Evolutionary conservation across 2,329 filamentous ascomycete genomes (phyloP).

Genomic region (Colletotrichum tamarilloi): DNA sequence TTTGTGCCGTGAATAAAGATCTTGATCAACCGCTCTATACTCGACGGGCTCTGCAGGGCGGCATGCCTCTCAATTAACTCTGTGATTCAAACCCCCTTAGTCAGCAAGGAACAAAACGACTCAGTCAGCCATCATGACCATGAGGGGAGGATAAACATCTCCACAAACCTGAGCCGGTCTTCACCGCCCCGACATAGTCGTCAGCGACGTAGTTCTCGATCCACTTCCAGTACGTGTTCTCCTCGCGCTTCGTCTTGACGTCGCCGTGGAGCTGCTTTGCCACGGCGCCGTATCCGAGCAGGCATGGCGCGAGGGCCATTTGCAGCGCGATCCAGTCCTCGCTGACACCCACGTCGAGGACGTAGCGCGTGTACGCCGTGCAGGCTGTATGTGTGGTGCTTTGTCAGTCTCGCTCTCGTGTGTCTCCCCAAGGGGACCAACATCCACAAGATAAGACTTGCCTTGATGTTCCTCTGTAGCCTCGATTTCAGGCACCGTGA

Average conservation of each 20-base stretch:
- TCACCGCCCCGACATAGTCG: constrained; percentile 80
- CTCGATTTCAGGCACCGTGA: constrained; percentile 79
- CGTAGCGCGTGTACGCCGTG: constrained; percentile 84
- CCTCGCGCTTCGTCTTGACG: constrained; percentile 68
- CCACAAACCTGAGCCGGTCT: constrained; percentile 72
- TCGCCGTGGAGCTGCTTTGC: constrained; percentile 77
- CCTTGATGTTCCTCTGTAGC: constrained; percentile 79
- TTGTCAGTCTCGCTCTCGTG: not conserved
- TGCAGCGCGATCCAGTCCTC: constrained; percentile 91
- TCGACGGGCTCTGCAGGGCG: constrained; percentile 75
- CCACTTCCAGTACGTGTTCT: constrained; percentile 89
- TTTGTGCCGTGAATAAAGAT: constrained; percentile 92
- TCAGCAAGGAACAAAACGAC: not conserved
- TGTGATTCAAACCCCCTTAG: constrained; percentile 42
- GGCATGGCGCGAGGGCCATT: constrained; percentile 84
- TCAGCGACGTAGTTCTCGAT: constrained; percentile 88
- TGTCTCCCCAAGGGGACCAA: too few species aligned
- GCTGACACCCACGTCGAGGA: constrained; percentile 88
- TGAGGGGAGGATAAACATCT: not conserved
- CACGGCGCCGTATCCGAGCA: constrained; percentile 89
- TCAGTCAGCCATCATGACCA: not conserved
- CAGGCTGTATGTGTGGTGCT: constrained; percentile 64
- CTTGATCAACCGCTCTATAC: constrained; percentile 83
- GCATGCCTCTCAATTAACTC: constrained; percentile 82
- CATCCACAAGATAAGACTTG: constrained; percentile 44